Conservation (phyloP, 768 basidiomycete species). For the Hydnomerulius pinastri region DNA sequence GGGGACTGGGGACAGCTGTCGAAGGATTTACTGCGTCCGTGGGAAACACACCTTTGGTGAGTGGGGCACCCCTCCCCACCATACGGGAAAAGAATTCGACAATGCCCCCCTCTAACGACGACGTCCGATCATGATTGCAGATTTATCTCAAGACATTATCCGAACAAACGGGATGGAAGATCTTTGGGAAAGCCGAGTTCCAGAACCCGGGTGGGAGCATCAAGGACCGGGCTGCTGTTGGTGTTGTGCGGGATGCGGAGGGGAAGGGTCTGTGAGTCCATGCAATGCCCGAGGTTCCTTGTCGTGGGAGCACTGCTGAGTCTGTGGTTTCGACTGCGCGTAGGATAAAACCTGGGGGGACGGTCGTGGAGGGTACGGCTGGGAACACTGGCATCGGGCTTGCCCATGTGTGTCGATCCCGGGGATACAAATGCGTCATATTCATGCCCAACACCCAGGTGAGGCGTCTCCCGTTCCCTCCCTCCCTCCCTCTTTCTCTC, state of each 20-base stretch:
- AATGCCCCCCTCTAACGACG: slow-evolving; percentile 10
- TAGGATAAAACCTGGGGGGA: slow-evolving; percentile 90
- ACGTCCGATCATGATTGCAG: slow-evolving; percentile 39
- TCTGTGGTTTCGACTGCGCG: background rate
- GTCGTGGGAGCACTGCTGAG: background rate
- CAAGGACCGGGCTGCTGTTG: slow-evolving; percentile 95
- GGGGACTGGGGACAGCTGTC: slow-evolving; percentile 49
- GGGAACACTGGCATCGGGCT: slow-evolving; percentile 98
- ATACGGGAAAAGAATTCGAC: no score
- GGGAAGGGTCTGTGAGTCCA: slow-evolving; percentile 68
- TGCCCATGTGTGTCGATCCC: slow-evolving; percentile 90
- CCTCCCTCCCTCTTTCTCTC: background rate
- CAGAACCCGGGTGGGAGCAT: slow-evolving; percentile 98
- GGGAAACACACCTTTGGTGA: slow-evolving; percentile 91
- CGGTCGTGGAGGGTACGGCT: slow-evolving; percentile 96
- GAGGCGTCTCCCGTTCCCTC: no score
- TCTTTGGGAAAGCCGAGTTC: slow-evolving; percentile 97
- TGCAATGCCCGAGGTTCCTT: no score
- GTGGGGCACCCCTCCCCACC: no score
- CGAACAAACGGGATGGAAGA: slow-evolving; percentile 77
- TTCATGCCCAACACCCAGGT: slow-evolving; percentile 98
- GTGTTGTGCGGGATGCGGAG: slow-evolving; percentile 86
- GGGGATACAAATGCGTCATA: slow-evolving; percentile 96
- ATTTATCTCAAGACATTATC: slow-evolving; percentile 83
- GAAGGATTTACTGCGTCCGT: slow-evolving; percentile 86